Evolutionary conservation across 306 rosid species (phyloP).

Genomic region (Clitoria ternatea): DNA sequence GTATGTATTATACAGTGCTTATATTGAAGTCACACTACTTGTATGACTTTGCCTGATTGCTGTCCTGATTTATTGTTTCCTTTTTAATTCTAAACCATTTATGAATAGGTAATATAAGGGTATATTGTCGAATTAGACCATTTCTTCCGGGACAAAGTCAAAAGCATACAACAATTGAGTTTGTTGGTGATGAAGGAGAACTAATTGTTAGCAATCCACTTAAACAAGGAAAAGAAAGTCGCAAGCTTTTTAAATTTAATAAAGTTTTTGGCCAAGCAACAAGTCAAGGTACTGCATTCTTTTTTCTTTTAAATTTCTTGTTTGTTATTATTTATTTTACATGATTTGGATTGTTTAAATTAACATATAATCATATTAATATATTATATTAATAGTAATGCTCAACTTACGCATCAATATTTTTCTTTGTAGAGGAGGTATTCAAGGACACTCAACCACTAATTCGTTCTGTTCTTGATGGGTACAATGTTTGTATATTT

Average conservation of each 20-base stretch:
- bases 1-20: slow-evolving; percentile 29
- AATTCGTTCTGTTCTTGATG: slow-evolving; percentile 93
- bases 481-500: slow-evolving; percentile 97
- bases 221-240: slow-evolving; percentile 84
- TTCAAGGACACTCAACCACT: slow-evolving; percentile 83
- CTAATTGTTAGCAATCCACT: slow-evolving; percentile 73
- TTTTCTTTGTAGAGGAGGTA: slow-evolving; percentile 66
- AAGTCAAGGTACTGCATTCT: slow-evolving; percentile 64
- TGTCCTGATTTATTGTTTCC: slow-evolving; percentile 16
- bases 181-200: slow-evolving; percentile 90
- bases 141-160: slow-evolving; percentile 92
- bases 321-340: slow-evolving; percentile 7
- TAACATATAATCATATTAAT: no score
- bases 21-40: neutral
- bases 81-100: slow-evolving; percentile 19
- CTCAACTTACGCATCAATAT: slow-evolving; percentile 15
- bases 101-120: slow-evolving; percentile 84
- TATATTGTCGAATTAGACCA: slow-evolving; percentile 93
- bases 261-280: slow-evolving; percentile 86
- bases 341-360: neutral
- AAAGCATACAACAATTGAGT: slow-evolving; percentile 71
- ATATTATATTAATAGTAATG: neutral
- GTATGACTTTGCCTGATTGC: slow-evolving; percentile 9
- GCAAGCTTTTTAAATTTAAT: slow-evolving; percentile 80
- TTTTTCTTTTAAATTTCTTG: neutral